Evolutionary conservation across 2,329 filamentous ascomycete genomes (phyloP), one percentile per base, ranked within the genome.

Genomic region (Venturia aucupariae): DNA sequence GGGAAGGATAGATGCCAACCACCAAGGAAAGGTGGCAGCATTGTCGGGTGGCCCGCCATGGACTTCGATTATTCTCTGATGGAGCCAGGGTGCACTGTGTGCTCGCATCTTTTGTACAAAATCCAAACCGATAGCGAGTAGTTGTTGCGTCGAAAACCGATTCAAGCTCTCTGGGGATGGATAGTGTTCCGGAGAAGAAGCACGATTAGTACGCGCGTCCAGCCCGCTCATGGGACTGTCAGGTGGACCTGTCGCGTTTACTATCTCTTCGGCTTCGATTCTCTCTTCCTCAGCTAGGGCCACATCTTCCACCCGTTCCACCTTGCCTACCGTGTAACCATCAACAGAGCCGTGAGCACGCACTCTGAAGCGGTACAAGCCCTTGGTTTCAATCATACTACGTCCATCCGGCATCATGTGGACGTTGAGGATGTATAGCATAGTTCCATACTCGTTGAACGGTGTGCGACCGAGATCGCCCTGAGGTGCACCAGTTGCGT

Each of bases 1-100:
- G 0, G 91, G 91, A 15, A 96, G 75, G 24, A 94, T 86, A 71
- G 86, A 90, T 11, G 89, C 92, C 68, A 96, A 88, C 92, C 92
- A 97, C 82, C 92, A 96, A 0, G 92, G 90, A 68, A 96, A 94
- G 1, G 85, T 74, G 3, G 86, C 86, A 0, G 90, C 86, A 70
- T 96, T 90, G 19, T 84, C 79, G 0, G 91, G 92, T 24, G 87
- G 88, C 65, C 89, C 84, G 15, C 92, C 92, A 68, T 93, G 94
- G 6, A 89, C 86, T 39, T 84, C 78, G 38, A 92, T 78, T 41
- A 92, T 86, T 10, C 87, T 84, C 48, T 86, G 82, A 64, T 89
- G 84, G 35, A 95, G 78, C 91, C 90, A 96, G 0, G 84, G 82
- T 0, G 87, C 88, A 65, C 87, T 89, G 63, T 85, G 79, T 5